Evolutionary conservation across 2,329 filamentous ascomycete species (phyloP).

Genomic region (Fusarium staphyleae): DNA sequence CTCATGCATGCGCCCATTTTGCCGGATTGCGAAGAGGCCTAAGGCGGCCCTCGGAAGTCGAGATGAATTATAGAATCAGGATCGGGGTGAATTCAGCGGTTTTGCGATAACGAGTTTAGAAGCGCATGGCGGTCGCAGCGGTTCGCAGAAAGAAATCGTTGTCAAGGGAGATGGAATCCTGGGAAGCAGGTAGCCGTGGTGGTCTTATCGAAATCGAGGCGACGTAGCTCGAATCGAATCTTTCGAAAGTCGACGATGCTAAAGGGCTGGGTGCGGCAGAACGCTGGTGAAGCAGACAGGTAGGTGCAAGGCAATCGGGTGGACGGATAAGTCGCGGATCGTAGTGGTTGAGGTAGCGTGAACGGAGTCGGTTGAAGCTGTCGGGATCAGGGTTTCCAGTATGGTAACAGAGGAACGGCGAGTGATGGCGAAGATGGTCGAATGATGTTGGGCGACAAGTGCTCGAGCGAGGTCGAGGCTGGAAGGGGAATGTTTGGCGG

Average conservation of each 20-base stretch:
- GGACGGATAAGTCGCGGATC: slow-evolving; percentile 26
- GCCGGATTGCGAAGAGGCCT: slow-evolving; percentile 35
- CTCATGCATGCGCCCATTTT: slow-evolving; percentile 96
- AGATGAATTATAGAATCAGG: slow-evolving; percentile 12
- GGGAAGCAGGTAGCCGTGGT: background rate
- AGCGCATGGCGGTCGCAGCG: slow-evolving; percentile 37
- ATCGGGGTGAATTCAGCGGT: slow-evolving; percentile 22
- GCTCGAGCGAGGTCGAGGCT: slow-evolving; percentile 29
- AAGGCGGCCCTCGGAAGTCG: slow-evolving; percentile 17
- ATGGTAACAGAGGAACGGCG: slow-evolving; percentile 5
- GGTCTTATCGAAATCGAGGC: background rate
- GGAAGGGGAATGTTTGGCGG: slow-evolving; percentile 37
- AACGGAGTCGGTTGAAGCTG: slow-evolving; percentile 9
- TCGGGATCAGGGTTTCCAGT: background rate
- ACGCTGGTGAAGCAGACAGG: slow-evolving; percentile 28
- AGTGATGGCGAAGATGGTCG: slow-evolving; percentile 9
- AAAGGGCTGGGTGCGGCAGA: slow-evolving; percentile 25
- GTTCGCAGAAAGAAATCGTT: slow-evolving; percentile 20
- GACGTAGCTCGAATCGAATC: slow-evolving; percentile 6
- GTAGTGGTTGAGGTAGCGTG: slow-evolving; percentile 21
- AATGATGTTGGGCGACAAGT: slow-evolving; percentile 23
- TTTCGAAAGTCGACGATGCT: slow-evolving; percentile 4
- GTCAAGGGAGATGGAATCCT: slow-evolving; percentile 17
- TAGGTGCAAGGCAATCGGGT: slow-evolving; percentile 25
- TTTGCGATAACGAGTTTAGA: slow-evolving; percentile 31